Conservation (phyloP, 2,329 filamentous ascomycete genomes). For the Diaporthe ampelina region DNA sequence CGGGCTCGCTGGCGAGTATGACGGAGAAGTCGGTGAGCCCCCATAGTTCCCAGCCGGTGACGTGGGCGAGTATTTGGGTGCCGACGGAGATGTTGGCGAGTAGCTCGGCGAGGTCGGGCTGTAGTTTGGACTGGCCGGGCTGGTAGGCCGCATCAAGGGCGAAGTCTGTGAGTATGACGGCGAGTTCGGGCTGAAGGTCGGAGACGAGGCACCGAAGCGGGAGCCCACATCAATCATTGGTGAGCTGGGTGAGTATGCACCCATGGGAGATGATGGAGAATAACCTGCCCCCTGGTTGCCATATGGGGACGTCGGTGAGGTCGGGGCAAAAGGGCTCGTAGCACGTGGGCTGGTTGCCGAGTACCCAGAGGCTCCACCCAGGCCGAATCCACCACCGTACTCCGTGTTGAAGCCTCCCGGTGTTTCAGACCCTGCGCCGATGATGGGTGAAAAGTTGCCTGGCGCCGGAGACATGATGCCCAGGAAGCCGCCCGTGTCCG, state of each 20-base stretch:
- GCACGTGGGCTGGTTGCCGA: conserved; percentile 74
- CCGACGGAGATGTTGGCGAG: conserved; percentile 72
- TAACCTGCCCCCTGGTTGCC: conserved; percentile 71
- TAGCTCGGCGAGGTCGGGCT: conserved; percentile 77
- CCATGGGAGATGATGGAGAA: conserved; percentile 82
- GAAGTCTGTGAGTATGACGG: conserved; percentile 76
- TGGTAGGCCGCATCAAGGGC: conserved; percentile 68
- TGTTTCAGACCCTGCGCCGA: conserved; percentile 79
- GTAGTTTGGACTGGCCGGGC: conserved; percentile 71
- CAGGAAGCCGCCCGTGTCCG: conserved; percentile 74
- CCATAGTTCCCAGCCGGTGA: conserved; percentile 75
- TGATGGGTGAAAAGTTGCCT: conserved; percentile 83
- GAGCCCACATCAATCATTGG: conserved; percentile 70
- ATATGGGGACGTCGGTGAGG: conserved; percentile 77
- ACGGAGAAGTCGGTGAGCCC: conserved; percentile 81
- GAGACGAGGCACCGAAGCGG: conserved; percentile 70
- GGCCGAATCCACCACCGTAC: conserved; percentile 66
- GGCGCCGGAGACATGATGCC: conserved; percentile 73
- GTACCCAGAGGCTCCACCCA: conserved; percentile 34
- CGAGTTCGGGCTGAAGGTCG: conserved; percentile 71
- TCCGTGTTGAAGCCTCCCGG: conserved; percentile 76
- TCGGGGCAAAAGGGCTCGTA: conserved; percentile 80
- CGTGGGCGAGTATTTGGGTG: conserved; percentile 74
- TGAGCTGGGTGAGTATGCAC: conserved; percentile 83
- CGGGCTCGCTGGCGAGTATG: conserved; percentile 79